Base-by-base conservation (phyloP, 2,329 filamentous ascomycete genomes). In the Knoxdaviesia proteae region DNA sequence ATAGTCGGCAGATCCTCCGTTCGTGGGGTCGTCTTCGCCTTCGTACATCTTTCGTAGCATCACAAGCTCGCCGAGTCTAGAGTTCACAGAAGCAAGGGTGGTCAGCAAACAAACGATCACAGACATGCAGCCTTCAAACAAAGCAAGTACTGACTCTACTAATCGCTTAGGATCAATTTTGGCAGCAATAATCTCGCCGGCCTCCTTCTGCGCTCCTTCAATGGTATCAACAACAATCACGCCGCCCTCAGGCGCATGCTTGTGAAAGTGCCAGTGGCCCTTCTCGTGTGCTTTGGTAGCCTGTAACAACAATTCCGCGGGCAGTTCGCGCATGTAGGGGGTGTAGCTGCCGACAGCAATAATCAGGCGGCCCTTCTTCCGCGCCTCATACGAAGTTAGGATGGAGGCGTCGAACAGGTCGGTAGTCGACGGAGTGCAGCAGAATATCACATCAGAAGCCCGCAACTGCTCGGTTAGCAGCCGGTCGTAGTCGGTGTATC, bases 101-200 rank as follows among this genome's bases (percentile, higher is more conserved):
- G 20, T 20, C 20, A 20, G 20, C 20, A 20, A 20, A 20, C 20
- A 20, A 20, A 20, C 20, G 20, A 20, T 2, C 20, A 20, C 3
- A 20, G 2, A 20, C 3, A 20, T 2, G 20, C 20, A 20, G 20
- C 20, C 20, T 20, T 20, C 5, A 35, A 29, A 11, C 7, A 3
- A 35, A 34, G 20, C 20, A 42, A 37, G 5, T 5, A 62, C 69
- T 58, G 54, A 74, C 71, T 94, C 88, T 0, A 94, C 82, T 4
- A 94, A 69, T 50, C 92, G 79, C 39, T 75, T 69, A 0, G 82
- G 76, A 29, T 67, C 66, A 32, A 94, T 63, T 0, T 75, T 77
- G 0, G 84, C 83, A 49, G 84, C 74, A 7, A 92, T 79, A 40
- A 96, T 65, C 61, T 96, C 88, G 0, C 88, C 88, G 0, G 87